Percentiles rank a stretch among this genome's conserved stretches.
phyloP scores from a whole-genome alignment of 2,329 filamentous ascomycete genomes.

The Xylaria sp. region DNA sequence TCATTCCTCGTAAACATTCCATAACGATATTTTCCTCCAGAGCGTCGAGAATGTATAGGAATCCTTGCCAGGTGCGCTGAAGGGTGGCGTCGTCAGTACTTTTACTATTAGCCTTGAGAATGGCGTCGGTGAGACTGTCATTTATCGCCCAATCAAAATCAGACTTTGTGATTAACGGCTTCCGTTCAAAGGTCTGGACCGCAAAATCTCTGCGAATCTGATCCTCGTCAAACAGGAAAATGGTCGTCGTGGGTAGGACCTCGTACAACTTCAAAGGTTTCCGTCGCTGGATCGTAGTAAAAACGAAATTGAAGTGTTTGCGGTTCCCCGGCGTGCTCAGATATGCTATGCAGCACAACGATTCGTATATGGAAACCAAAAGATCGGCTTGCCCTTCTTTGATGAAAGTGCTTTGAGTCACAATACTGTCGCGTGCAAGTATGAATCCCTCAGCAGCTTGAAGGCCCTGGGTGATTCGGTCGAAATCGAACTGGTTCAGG shows the following conservation, averaged over 20 bases:
- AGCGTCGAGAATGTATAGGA: constrained; percentile 77
- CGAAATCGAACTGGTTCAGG: constrained; percentile 69
- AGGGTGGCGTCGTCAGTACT: constrained; percentile 60
- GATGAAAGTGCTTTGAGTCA: constrained; percentile 55
- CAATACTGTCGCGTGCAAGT: constrained; percentile 52
- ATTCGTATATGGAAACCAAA: constrained; percentile 86
- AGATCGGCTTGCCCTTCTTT: constrained; percentile 64
- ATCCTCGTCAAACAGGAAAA: constrained; percentile 83
- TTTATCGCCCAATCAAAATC: constrained; percentile 92
- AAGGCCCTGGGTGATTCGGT: constrained; percentile 70
- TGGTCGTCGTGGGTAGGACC: constrained; percentile 81
- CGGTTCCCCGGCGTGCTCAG: constrained; percentile 67
- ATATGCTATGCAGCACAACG: constrained; percentile 84
- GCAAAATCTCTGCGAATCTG: constrained; percentile 74
- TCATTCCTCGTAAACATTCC: constrained; percentile 81
- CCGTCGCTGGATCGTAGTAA: constrained; percentile 81
- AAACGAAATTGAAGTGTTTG: constrained; percentile 80
- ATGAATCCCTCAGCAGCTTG: constrained; percentile 66
- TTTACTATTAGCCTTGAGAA: constrained; percentile 69
- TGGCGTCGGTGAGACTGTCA: constrained; percentile 74
- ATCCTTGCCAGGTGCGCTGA: constrained; percentile 81
- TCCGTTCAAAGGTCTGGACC: constrained; percentile 72
- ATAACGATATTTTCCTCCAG: constrained; percentile 80
- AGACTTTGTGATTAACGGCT: constrained; percentile 70
- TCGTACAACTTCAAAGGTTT: constrained; percentile 81